Base-by-base conservation (phyloP, 2,329 filamentous ascomycete species). In the Fusarium tupiense region DNA sequence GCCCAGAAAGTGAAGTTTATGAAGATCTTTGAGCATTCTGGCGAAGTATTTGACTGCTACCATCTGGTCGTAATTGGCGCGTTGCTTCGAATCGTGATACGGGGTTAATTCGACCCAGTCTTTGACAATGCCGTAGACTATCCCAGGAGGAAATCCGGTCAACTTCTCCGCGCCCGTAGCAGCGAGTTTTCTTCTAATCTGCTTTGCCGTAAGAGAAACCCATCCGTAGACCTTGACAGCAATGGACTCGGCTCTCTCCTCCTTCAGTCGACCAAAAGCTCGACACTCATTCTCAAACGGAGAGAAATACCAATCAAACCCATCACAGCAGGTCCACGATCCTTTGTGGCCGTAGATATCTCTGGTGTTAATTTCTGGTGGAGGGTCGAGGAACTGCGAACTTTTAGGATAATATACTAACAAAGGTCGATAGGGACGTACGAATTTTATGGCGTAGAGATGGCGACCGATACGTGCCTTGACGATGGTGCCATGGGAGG, bases 251-350 rank as follows among this genome's bases (percentile, higher is more conserved):
- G 11, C 64, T 17, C 0, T 22, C 33, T 11, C 26, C 20, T 37
- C 63, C 24, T 22, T 69, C 14, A 72, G 35, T 13, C 69, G 60
- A 2, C 52, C 64, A 19, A 64, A 72, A 5, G 58, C 69, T 24
- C 69, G 43, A 16, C 69, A 69, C 29, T 72, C 69, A 2, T 69
- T 69, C 31, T 72, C 54, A 5, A 72, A 72, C 3, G 69, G 64
- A 0, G 20, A 35, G 5, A 69, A 69, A 10, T 64, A 17, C 31
- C 49, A 46, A 12, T 72, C 43, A 6, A 72, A 72, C 2, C 17
- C 20, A 9, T 57, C 20, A 8, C 38, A 69, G 16, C 67, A 69
- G 10, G 33, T 29, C 43, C 31, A 37, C 1, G 10, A 17, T 10
- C 16, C 12, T 22, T 11, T 20, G 2, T 38, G 20, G 14, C 20